Percentiles rank a stretch among this genome's conserved stretches.
phyloP scores from a whole-genome alignment of 352 stramenopile species.

The Globisporangium iwayamae region DNA sequence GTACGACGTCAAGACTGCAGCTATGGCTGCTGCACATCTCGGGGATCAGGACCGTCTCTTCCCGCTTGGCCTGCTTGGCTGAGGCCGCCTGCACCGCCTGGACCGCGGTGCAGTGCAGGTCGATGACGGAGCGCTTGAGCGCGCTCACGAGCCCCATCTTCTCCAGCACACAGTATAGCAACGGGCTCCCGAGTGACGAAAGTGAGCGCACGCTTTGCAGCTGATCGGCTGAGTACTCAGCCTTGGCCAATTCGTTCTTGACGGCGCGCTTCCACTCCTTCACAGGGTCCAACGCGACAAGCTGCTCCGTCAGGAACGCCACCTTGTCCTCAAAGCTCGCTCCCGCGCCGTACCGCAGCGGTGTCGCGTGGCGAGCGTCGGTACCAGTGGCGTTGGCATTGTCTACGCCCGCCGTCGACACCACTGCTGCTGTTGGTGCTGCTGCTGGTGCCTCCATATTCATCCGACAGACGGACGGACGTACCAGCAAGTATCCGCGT shows the following conservation, averaged over 20 bases:
- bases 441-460: slow-evolving; percentile 2
- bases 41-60: slow-evolving; percentile 28
- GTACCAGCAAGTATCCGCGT: neutral
- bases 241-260: slow-evolving; percentile 39
- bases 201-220: slow-evolving; percentile 23
- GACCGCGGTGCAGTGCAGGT: slow-evolving; percentile 49
- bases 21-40: slow-evolving; percentile 19
- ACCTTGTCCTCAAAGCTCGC: slow-evolving; percentile 47
- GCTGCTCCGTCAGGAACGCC: slow-evolving; percentile 39
- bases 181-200: slow-evolving; percentile 22
- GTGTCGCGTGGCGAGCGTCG: neutral
- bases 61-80: slow-evolving; percentile 18
- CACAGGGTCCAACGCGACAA: slow-evolving; percentile 37
- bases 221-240: slow-evolving; percentile 45
- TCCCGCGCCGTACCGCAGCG: slow-evolving; percentile 16
- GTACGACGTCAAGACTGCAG: slow-evolving; percentile 44
- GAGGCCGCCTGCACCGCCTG: slow-evolving; percentile 20
- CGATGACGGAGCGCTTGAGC: slow-evolving; percentile 56
- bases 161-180: slow-evolving; percentile 47
- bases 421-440: neutral
- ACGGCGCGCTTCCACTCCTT: slow-evolving; percentile 56
- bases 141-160: slow-evolving; percentile 47
- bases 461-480: neutral
- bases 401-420: neutral
- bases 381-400: neutral